Base-by-base conservation (phyloP, 78 protist genomes). In the Pelomyxa schiedti region DNA sequence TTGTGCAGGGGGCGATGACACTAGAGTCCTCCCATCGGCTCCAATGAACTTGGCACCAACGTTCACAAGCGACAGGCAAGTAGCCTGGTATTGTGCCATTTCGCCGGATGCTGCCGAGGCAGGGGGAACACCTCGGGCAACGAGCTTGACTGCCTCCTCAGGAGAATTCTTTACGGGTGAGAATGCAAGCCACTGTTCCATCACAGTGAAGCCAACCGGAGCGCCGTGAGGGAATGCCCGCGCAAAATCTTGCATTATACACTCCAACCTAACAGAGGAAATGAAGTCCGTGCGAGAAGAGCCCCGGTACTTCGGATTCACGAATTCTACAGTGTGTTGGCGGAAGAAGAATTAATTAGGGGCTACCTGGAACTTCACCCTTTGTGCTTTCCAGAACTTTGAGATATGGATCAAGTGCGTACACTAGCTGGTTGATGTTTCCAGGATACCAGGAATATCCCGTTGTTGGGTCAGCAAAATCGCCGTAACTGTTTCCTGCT, bases 261-360 rank as follows among this genome's bases (percentile, higher is more conserved):
- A 81, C 75, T 86, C 91, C 47, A 86, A 74, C 29, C 91, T 75
- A 37, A 87, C 77, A 32, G 91, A 78, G n/a, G 2, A 35, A 64
- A 41, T 36, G 81, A 86, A 86, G n/a, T 1, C 40, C 3, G 69
- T 72, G 37, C 74, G 72, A 37, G 41, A 0, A 22, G 39, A 41
- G 66, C 81, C 84, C 30, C 38, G 43, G 81, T 86, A 86, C 70
- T 86, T 86, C 38, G 91, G 91, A 70, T 81, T 81, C 35, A 86
- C 91, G 8, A 86, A 81, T 78, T 86, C 91, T 7, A 79, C 76
- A 64, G 79, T 41, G 43, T 16, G 3, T n/a, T n/a, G n/a, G n/a
- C n/a, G n/a, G n/a, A n/a, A n/a, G n/a, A n/a, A n/a, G n/a, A n/a
- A n/a, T n/a, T n/a, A n/a, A n/a, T n/a, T n/a, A n/a, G n/a, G n/a